Base-by-base conservation (phyloP, 192 early-diverging fungal species). In the Diversispora eburnea region DNA sequence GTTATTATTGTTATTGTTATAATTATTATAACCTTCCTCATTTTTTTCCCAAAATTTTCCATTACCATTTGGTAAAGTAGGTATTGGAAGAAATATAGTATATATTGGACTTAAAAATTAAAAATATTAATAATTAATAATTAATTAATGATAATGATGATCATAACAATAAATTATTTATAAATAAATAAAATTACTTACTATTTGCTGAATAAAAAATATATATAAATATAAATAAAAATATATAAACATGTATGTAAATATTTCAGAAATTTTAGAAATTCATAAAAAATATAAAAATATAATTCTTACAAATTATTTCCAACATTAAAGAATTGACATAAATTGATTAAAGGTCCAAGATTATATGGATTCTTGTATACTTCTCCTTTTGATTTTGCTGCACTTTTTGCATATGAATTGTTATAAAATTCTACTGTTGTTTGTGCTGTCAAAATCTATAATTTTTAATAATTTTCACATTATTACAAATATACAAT, bases 401-500 rank as follows among this genome's bases (percentile, higher is more conserved):
- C 77, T 25, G 83, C 47, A 41, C 75, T 76, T 75, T 77, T 86
- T 54, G 84, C 85, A 33, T 86, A 86, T 17, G 78, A 49, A 61
- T 88, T 88, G 48, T 88, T 85, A 78, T 86, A 86, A 58, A 86
- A 85, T 43, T 88, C 86, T n/a, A 88, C 77, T 15, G 86, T 88
- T n/a, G 86, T 88, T 54, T 88, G 86, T 15, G 81, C 83, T 12
- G 84, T 86, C 41, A 86, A 45, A 3, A 84, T 64, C 85, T 87
- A 72, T 12, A 68, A 12, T 57, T 49, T 49, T 10, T 72, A 46
- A 3, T 43, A 42, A 49, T 2, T 12, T 8, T 12, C 5, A 54
- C 20, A 12, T 75, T 66, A 10, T 8, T 57, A 15, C 33, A 46
- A 12, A 48, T 8, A 10, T 33, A 58, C 12, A 56, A 20, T 48